A percentile compares a stretch with the other conserved stretches of the same genome.
phyloP scores from a whole-genome alignment of 1,284 basidiomycete genomes.

The Naganishia liquefaciens region DNA sequence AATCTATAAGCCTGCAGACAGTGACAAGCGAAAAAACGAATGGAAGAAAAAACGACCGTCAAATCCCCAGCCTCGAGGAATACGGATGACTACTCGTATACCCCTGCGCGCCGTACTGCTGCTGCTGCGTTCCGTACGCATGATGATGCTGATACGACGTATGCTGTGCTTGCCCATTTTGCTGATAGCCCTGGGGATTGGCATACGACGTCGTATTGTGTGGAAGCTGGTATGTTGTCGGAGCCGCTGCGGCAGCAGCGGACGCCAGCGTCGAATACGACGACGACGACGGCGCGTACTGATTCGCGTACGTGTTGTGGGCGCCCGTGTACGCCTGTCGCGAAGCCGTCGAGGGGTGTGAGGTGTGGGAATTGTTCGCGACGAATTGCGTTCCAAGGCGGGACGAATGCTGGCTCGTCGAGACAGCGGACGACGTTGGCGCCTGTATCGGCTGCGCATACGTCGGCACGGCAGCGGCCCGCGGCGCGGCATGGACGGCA shows the following conservation, averaged over 20 bases:
- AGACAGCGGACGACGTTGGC: neutral
- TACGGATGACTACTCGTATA: conserved; percentile 15
- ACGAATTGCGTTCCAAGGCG: conserved; percentile 12
- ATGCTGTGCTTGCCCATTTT: conserved; percentile 3
- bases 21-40: too few species aligned
- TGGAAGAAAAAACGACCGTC: too few species aligned
- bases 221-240: conserved; percentile 20
- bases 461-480: neutral
- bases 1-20: too few species aligned
- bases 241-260: conserved; percentile 22
- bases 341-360: neutral
- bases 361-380: neutral
- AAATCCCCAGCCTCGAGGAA: conserved; percentile 8
- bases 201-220: conserved; percentile 7
- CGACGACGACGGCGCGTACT: conserved; percentile 8
- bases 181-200: conserved; percentile 4
- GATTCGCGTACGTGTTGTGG: conserved; percentile 4
- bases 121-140: neutral
- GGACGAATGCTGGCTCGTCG: neutral
- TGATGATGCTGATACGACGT: conserved; percentile 2
- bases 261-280: conserved; percentile 23
- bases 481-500: neutral
- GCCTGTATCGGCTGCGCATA: neutral
- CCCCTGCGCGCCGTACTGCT: conserved; percentile 12
- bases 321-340: conserved; percentile 2